phyloP scores from a whole-genome alignment of 306 rosid genomes.

The Senna tora region DNA sequence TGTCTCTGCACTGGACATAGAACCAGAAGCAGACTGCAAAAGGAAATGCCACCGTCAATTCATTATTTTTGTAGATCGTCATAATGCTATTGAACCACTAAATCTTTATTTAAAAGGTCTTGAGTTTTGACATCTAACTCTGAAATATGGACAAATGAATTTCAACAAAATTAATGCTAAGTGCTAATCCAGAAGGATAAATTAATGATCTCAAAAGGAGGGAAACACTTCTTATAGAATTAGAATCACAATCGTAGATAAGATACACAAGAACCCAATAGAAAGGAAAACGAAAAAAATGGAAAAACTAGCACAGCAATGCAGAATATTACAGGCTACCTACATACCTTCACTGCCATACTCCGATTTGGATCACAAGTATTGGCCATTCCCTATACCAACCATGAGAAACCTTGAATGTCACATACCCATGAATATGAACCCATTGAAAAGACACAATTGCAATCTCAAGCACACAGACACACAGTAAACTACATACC shows the following conservation, averaged over 20 bases:
- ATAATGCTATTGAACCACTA: neutral
- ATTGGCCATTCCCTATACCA: constrained; percentile 50
- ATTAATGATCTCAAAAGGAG: constrained; percentile 2
- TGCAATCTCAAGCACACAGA: neutral
- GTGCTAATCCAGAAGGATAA: neutral
- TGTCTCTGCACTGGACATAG: constrained; percentile 63
- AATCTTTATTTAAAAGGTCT: neutral
- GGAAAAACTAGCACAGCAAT: neutral
- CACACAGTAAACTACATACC: constrained; percentile 38
- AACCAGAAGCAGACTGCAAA: constrained; percentile 76
- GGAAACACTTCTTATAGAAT: neutral
- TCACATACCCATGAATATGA: constrained; percentile 14
- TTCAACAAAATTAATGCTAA: neutral
- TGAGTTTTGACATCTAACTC: constrained; percentile 10
- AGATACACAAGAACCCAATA: neutral
- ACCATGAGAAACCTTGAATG: neutral
- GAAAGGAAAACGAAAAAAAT: neutral
- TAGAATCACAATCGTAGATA: neutral
- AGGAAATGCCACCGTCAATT: constrained; percentile 16
- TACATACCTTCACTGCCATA: neutral
- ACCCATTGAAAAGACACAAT: neutral
- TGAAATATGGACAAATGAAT: constrained; percentile 7
- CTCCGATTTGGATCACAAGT: constrained; percentile 49
- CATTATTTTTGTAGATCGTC: neutral
- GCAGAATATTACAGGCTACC: too few species aligned